A percentile compares a stretch with the other conserved stretches of the same genome.
phyloP scores from a whole-genome alignment of 495 filamentous ascomycete genomes.

The Neurospora sp. region DNA sequence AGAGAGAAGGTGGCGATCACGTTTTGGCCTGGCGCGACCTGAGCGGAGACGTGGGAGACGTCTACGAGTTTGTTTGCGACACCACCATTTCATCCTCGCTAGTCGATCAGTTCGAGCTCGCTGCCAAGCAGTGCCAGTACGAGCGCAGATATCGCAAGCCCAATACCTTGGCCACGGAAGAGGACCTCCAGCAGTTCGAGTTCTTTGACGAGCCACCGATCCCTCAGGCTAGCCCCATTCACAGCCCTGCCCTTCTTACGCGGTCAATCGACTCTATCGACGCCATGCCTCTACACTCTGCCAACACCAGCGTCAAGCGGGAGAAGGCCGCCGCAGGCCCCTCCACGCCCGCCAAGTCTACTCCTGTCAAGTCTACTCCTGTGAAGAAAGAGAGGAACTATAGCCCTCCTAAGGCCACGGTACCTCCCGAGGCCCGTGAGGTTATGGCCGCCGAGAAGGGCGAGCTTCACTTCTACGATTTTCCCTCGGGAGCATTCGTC shows the following conservation, averaged over 20 bases:
- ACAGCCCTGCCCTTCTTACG: slow-evolving; percentile 47
- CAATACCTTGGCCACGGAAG: slow-evolving; percentile 67
- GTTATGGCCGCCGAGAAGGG: slow-evolving; percentile 65
- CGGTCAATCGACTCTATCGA: slow-evolving; percentile 37
- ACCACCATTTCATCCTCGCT: slow-evolving; percentile 53
- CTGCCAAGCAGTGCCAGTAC: slow-evolving; percentile 90
- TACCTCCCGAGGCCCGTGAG: slow-evolving; percentile 56
- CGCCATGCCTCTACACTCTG: slow-evolving; percentile 31
- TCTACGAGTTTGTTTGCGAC: slow-evolving; percentile 96
- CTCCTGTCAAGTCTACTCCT: slow-evolving; percentile 9
- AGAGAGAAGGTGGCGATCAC: slow-evolving; percentile 64
- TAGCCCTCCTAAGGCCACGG: slow-evolving; percentile 36
- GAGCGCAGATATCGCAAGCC: slow-evolving; percentile 82
- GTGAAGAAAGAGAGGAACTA: slow-evolving; percentile 28
- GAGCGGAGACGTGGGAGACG: slow-evolving; percentile 84
- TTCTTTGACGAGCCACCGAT: slow-evolving; percentile 73
- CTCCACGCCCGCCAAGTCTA: slow-evolving; percentile 10
- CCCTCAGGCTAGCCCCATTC: slow-evolving; percentile 67
- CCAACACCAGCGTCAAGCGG: slow-evolving; percentile 25
- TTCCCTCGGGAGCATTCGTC: slow-evolving; percentile 71
- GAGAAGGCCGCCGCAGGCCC: slow-evolving; percentile 12
- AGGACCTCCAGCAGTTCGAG: slow-evolving; percentile 69
- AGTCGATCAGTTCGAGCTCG: slow-evolving; percentile 69
- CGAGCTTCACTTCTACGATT: slow-evolving; percentile 91
- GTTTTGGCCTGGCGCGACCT: slow-evolving; percentile 91